Evolutionary conservation across 2,329 filamentous ascomycete species (phyloP).

Genomic region (Cladosporium sp.): DNA sequence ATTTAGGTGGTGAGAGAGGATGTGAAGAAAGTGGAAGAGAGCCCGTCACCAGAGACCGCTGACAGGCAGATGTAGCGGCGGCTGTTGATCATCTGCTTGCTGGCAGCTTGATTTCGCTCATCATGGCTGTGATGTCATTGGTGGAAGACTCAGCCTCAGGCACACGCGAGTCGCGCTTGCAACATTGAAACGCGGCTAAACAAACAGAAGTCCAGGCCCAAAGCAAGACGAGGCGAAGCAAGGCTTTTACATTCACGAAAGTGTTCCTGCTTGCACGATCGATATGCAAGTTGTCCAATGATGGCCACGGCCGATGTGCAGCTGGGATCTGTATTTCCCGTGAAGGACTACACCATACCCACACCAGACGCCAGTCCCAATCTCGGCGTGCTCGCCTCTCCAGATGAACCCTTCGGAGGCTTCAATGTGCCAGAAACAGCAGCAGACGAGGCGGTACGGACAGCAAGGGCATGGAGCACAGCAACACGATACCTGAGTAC

Average conservation of each 20-base stretch:
- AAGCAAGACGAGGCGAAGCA: neutral
- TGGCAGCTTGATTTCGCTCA: conserved; percentile 12
- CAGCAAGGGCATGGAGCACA: conserved; percentile 49
- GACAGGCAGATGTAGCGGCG: neutral
- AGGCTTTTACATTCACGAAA: neutral
- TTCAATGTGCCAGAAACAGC: conserved; percentile 41
- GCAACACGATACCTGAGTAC: conserved; percentile 45
- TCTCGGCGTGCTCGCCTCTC: conserved; percentile 42
- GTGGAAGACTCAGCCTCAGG: neutral
- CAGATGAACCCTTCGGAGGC: conserved; percentile 45
- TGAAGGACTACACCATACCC: conserved; percentile 45
- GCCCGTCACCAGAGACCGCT: conserved; percentile 11
- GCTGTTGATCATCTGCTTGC: conserved; percentile 16
- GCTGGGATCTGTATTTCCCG: conserved; percentile 46
- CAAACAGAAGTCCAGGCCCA: neutral
- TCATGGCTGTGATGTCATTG: neutral
- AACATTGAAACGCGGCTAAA: neutral
- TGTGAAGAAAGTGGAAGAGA: neutral
- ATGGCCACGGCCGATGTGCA: conserved; percentile 9
- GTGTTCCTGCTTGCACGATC: neutral
- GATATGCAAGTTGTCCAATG: neutral
- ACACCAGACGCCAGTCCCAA: conserved; percentile 49
- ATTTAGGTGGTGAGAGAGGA: neutral
- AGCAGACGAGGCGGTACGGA: conserved; percentile 39
- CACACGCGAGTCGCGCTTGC: conserved; percentile 1